Evolutionary conservation across 73 alveolate genomes (phyloP), one percentile per base, ranked within the genome.

Genomic region (Paramecium pentaurelia): DNA sequence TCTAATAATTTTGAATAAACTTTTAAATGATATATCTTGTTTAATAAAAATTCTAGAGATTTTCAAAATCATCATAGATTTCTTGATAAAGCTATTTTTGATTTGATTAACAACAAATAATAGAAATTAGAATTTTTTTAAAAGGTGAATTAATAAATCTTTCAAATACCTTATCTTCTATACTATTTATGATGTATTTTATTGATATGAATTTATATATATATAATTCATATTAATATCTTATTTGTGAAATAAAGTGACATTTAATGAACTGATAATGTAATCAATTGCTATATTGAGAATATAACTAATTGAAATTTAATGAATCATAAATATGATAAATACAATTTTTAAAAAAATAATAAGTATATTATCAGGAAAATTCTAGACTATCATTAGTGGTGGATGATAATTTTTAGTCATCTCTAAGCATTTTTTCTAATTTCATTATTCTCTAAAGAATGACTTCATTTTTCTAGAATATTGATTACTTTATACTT

Each of bases 371-470:
- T 64, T 64, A 14, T 64, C 84, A 64, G 84, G 49, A 64, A 27
- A 64, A 64, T 64, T 64, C 84, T 32, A 64, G 84, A 64, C 84
- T 64, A 34, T 64, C 84, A 27, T 64, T 64, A 20, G 84, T 64
- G 32, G 84, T 64, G 54, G 70, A 54, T 54, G 70, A 54, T 54
- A 54, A 54, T 64, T 64, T 32, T 64, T 64, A 34, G 47, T 64
- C 84, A 2, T 64, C 84, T 64, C 84, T 64, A 12, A 64, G 47
- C 84, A 64, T 64, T 64, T 64, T 64, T 32, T 64, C 84, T 28
- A 64, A 34, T 28, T 64, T 64, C 20, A 2, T 28, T 0, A 64
- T 64, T 64, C 84, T 64, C 28, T 64, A 64, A 28, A 64, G 84
- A 64, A 64, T 64, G 84, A 64, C 49, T 28, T 64, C 84, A 32